Base-by-base conservation (phyloP, 805 yeast genomes). In the Kodamaea hsintzibuensis region DNA sequence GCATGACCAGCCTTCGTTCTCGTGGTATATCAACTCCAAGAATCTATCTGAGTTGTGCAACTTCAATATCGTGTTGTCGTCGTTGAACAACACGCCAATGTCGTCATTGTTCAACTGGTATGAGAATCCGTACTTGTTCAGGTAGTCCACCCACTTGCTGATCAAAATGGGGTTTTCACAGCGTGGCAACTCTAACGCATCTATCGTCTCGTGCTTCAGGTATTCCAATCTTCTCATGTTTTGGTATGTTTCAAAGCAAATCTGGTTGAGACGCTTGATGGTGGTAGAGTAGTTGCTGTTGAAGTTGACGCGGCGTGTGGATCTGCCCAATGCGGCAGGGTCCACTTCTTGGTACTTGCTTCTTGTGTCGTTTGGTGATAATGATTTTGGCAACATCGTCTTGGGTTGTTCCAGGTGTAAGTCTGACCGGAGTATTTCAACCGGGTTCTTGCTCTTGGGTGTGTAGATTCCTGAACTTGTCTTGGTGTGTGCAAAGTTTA, bases 61-160 rank as follows among this genome's bases (percentile, higher is more conserved):
- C 69, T 90, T 86, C 55, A 93, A 78, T 60, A 95, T 83, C 3
- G 96, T 87, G 54, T 88, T 85, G 16, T 89, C 88, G 62, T 90
- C 93, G 60, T 90, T 89, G 74, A 92, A 93, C 55, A 89, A 76
- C 12, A 92, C 97, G 17, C 98, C 98, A 60, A 91, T 89, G 59
- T 88, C 89, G 55, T 93, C 95, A 46, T 91, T 88, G 17, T 93
- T 89, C 54, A 95, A 74, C 67, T 95, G 97, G 69, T 93, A 95
- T 3, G 97, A 89, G 66, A 95, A 86, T 0, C 99, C 99, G 70
- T 93, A 96, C 69, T 88, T 91, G 73, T 92, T 91, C 25, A 97
- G 88, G 68, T 93, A 95, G 68, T 95, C 99, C 27, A 96, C 98
- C 99, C 99, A 95, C 68, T 93, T 92, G 56, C 96, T 88, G 43